Evolutionary conservation across 192 early-diverging fungal species (phyloP).

Genomic region (Dissophora globulifera): DNA sequence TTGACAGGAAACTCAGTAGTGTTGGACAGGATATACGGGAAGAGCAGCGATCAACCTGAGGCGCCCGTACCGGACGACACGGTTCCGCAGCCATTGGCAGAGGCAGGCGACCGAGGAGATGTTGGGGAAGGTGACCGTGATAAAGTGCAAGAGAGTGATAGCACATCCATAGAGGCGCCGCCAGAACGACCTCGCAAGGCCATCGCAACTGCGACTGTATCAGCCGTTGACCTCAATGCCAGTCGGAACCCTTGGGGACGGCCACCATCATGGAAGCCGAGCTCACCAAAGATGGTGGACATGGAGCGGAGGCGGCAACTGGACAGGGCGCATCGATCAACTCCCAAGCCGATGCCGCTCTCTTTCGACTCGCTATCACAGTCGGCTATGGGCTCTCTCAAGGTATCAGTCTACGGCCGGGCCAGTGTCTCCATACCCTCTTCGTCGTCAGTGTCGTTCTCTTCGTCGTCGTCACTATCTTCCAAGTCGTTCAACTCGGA

Average conservation of each 20-base stretch:
- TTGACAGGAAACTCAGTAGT: constrained; percentile 21
- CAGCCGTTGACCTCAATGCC: background rate
- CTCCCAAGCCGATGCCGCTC: background rate
- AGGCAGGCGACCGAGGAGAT: background rate
- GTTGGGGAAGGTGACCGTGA: too few relatives aligned
- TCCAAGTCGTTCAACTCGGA: constrained; percentile 12
- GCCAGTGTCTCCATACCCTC: constrained; percentile 5
- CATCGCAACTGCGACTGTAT: background rate
- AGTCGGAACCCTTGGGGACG: constrained; percentile 42
- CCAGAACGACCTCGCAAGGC: background rate
- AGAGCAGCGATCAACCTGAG: background rate
- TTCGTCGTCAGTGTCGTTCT: constrained; percentile 8
- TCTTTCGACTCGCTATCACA: constrained; percentile 8
- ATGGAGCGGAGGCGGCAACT: constrained; percentile 20
- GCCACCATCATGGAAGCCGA: constrained; percentile 49
- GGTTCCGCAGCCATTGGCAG: background rate
- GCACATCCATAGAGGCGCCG: background rate
- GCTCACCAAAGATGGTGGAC: constrained; percentile 41
- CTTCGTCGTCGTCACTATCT: constrained; percentile 20
- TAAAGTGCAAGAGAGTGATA: background rate
- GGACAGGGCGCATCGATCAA: background rate
- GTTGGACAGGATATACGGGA: background rate
- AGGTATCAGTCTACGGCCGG: constrained; percentile 43
- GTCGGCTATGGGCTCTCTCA: constrained; percentile 22
- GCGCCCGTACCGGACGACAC: background rate